A percentile compares a stretch with the other conserved stretches of the same genome.
Evolutionary conservation across 345 rosid species (phyloP).

Genomic region (Angophora floribunda): DNA sequence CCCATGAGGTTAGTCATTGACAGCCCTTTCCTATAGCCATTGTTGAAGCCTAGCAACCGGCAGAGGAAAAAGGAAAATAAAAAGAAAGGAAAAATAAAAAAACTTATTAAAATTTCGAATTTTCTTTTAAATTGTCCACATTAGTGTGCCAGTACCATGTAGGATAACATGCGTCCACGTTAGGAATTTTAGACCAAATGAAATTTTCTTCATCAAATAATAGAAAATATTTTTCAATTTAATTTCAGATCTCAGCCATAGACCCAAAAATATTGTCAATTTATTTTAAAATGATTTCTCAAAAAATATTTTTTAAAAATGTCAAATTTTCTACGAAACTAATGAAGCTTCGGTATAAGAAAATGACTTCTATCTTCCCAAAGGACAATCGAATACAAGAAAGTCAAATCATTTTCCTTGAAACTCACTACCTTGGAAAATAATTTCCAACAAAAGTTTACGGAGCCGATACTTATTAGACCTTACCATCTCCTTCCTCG

Average conservation of each 20-base stretch:
- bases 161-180: fast-evolving
- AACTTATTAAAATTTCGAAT: too few relatives aligned
- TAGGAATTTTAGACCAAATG: fast-evolving
- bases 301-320: too few relatives aligned
- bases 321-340: fast-evolving
- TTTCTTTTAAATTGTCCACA: too few relatives aligned
- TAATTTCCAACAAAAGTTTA: background rate
- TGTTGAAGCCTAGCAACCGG: fast-evolving
- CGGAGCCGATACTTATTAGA: background rate
- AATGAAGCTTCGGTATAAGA: background rate
- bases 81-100: fast-evolving
- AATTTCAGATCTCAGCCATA: too few relatives aligned
- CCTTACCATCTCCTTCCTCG: background rate
- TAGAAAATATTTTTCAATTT: fast-evolving
- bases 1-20: background rate
- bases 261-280: too few relatives aligned
- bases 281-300: background rate
- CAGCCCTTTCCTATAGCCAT: background rate
- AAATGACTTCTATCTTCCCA: background rate
- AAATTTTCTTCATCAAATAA: background rate
- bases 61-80: background rate
- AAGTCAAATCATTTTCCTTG: background rate
- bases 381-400: background rate
- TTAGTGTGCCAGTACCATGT: fast-evolving
- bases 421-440: background rate